Base-by-base conservation (phyloP, 75 land plant genomes). In the Sequoia sempervirens region DNA sequence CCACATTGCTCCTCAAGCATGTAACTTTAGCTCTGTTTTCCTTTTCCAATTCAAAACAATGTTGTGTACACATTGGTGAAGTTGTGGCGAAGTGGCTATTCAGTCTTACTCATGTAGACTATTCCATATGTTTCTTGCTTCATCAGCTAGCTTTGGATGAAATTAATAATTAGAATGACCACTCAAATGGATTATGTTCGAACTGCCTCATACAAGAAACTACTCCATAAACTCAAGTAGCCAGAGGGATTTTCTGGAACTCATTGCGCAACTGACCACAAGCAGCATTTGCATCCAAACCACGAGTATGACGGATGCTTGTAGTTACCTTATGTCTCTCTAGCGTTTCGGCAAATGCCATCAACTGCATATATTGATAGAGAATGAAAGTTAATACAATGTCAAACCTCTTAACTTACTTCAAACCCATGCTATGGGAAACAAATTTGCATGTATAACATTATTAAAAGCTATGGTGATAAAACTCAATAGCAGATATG, bases 241-340 rank as follows among this genome's bases (percentile, higher is more conserved):
- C 79, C 79, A 93, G 69, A 46, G 97, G 95, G 18, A 56, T 81
- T 79, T 97, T 95, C 83, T 97, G 99, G 78, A 91, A 94, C 38
- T 97, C 88, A 81, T 97, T 97, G 56, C 97, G 88, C 52, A 97
- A 86, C 85, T 97, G 99, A 6, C 99, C 99, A 87, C 99, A 97
- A 81, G 99, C 98, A 36, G 99, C 99, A 91, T 89, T 95, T 34
- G 94, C 99, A 89, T 97, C 99, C 61, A 97, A 88, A 14, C 99
- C 99, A 61, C 99, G 89, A 23, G 99, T 97, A 81, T 90, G 93
- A n/a, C 98, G 90, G 81, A 94, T 80, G 61, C 95, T 93, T 28
- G 87, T 89, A 41, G 94, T 95, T 73, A 97, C 85, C 83, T 91
- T 92, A 41, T 91, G 88, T 17, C 88, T 87, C 78, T 90, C 93